phyloP scores from a whole-genome alignment of 2,329 filamentous ascomycete species.

The Parafenestella ontariensis region DNA sequence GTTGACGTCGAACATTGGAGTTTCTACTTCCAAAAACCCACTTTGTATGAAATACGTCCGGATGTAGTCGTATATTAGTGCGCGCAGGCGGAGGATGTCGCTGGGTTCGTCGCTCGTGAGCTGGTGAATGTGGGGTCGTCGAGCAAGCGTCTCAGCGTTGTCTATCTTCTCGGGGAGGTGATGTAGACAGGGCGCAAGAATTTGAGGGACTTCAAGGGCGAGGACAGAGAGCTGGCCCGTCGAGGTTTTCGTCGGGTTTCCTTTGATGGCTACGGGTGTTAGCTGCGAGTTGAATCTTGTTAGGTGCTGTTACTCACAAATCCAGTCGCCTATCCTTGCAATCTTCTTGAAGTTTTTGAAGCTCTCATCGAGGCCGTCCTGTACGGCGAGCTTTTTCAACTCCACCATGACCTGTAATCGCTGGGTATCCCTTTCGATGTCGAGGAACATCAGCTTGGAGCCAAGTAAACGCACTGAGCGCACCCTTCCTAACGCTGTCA shows the following conservation, averaged over 20 bases:
- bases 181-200: slow-evolving; percentile 80
- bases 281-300: slow-evolving; percentile 11
- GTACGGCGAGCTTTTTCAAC: slow-evolving; percentile 58
- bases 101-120: slow-evolving; percentile 74
- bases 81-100: slow-evolving; percentile 76
- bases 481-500: slow-evolving; percentile 70
- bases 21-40: slow-evolving; percentile 86
- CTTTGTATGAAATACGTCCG: slow-evolving; percentile 74
- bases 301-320: slow-evolving; percentile 65
- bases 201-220: slow-evolving; percentile 70
- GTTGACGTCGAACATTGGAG: slow-evolving; percentile 81
- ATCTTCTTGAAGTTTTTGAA: slow-evolving; percentile 70
- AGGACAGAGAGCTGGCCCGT: slow-evolving; percentile 79
- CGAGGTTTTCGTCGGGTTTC: slow-evolving; percentile 71
- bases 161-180: slow-evolving; percentile 75
- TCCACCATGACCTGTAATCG: slow-evolving; percentile 80
- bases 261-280: slow-evolving; percentile 65
- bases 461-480: slow-evolving; percentile 73
- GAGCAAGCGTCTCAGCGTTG: slow-evolving; percentile 74
- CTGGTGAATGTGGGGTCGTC: slow-evolving; percentile 85
- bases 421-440: slow-evolving; percentile 75
- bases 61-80: slow-evolving; percentile 75
- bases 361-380: slow-evolving; percentile 49
- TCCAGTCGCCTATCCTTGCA: slow-evolving; percentile 81
- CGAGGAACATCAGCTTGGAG: slow-evolving; percentile 83